A percentile compares a stretch with the other conserved stretches of the same genome.
These are phyloP conservation scores for Fusarium humuli DNA, from an alignment of 2,329 filamentous ascomycete species.

Conservation along the genomic window DNA sequence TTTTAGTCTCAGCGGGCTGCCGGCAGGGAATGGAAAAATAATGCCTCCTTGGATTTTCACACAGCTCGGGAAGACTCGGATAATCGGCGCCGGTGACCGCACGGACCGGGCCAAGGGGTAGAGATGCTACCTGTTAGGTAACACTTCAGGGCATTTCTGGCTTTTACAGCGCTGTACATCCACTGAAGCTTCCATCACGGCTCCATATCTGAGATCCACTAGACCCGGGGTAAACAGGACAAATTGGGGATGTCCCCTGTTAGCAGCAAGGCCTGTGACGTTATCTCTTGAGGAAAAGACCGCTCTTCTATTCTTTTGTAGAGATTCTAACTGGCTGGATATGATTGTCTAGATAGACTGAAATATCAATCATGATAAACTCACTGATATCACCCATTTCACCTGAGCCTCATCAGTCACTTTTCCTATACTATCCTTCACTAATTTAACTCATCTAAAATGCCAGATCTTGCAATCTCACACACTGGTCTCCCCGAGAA, in stretches of 20 bases:
- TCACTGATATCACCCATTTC: slow-evolving; percentile 17
- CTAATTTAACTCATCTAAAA: slow-evolving; percentile 16
- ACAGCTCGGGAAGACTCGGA: slow-evolving; percentile 48
- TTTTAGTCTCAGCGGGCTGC: slow-evolving; percentile 23
- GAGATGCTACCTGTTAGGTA: slow-evolving; percentile 27
- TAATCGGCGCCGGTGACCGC: slow-evolving; percentile 46
- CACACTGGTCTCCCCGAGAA: slow-evolving; percentile 30
- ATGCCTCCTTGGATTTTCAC: slow-evolving; percentile 35
- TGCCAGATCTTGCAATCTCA: slow-evolving; percentile 26
- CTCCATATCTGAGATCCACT: slow-evolving; percentile 14
- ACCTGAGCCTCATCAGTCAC: slow-evolving; percentile 24
- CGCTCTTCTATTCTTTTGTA: slow-evolving; percentile 11
- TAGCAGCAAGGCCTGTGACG: slow-evolving; percentile 32
- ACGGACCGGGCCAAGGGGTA: slow-evolving; percentile 47
- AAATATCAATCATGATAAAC: slow-evolving; percentile 20
- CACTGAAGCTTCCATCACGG: slow-evolving; percentile 18
- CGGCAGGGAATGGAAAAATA: slow-evolving; percentile 38
- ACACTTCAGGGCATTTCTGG: slow-evolving; percentile 8
- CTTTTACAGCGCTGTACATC: slow-evolving; percentile 18
- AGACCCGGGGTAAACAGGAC: slow-evolving; percentile 27
- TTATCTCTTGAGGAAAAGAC: slow-evolving; percentile 15
- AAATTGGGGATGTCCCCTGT: slow-evolving; percentile 24
- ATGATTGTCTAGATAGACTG: background rate
- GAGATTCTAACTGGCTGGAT: slow-evolving; percentile 13
- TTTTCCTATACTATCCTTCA: slow-evolving; percentile 1